A percentile compares a stretch with the other conserved stretches of the same genome.
These are phyloP conservation scores for Tuber magnatum DNA, from an alignment of 495 filamentous ascomycete species.

Conservation along the genomic window DNA sequence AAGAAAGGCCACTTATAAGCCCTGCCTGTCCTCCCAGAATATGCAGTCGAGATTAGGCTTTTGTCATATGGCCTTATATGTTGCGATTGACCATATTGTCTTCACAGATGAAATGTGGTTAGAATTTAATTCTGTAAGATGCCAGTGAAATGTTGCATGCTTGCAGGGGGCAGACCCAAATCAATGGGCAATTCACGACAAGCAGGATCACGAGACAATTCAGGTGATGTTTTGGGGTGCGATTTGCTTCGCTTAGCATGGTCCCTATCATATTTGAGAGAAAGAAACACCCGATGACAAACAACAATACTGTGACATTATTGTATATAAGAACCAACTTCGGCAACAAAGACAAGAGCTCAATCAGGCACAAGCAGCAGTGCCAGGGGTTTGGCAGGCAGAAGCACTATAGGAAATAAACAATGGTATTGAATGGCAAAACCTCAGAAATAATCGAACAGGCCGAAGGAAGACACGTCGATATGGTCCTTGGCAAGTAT, in stretches of 20 bases:
- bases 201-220: not conserved
- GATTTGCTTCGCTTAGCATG: not conserved
- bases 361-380: not conserved
- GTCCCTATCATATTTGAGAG: not conserved
- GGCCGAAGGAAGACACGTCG: not conserved
- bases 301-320: not conserved
- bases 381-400: not conserved
- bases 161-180: not conserved
- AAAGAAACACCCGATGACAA: not conserved
- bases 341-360: not conserved
- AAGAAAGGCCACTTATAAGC: no score
- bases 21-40: no score
- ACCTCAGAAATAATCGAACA: no score
- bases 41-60: no score
- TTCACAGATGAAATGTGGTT: not conserved
- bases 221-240: not conserved
- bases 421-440: no score
- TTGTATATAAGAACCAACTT: not conserved
- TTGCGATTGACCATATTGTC: not conserved
- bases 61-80: not conserved
- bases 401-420: not conserved
- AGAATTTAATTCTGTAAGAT: not conserved
- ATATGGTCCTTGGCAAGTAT: not conserved
- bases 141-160: not conserved
- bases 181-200: not conserved